phyloP scores from a whole-genome alignment of 169 alveolate genomes.

The Plasmodium ovale region DNA sequence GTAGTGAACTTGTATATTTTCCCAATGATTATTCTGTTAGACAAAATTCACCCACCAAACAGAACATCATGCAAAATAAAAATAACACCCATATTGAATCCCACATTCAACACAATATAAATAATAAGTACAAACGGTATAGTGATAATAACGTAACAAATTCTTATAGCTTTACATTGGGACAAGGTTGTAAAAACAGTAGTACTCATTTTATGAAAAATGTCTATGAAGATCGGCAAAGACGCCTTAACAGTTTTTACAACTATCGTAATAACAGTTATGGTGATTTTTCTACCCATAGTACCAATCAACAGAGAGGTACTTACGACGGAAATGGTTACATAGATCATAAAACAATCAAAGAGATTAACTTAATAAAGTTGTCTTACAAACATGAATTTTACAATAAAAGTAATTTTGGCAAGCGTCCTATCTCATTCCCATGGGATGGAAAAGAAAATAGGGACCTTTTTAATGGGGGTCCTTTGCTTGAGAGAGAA shows the following conservation, averaged over 20 bases:
- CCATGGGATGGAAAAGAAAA: too few relatives aligned
- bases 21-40: not conserved
- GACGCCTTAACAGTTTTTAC: not conserved
- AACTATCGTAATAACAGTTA: not conserved
- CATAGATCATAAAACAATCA: constrained; percentile 16
- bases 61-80: too few relatives aligned
- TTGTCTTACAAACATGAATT: constrained; percentile 32
- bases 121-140: not conserved
- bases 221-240: not conserved
- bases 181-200: too few relatives aligned
- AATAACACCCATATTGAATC: too few relatives aligned
- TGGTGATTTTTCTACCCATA: not conserved
- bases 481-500: too few relatives aligned
- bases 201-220: too few relatives aligned
- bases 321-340: not conserved
- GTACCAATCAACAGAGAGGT: too few relatives aligned
- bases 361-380: constrained; percentile 23
- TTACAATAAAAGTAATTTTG: not conserved
- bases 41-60: not conserved
- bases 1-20: not conserved
- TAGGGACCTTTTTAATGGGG: too few relatives aligned
- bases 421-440: too few relatives aligned
- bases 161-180: not conserved
- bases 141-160: constrained; percentile 1
- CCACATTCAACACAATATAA: not conserved